phyloP scores from a whole-genome alignment of 805 yeast genomes.

The Candida pseudofarinosa region DNA sequence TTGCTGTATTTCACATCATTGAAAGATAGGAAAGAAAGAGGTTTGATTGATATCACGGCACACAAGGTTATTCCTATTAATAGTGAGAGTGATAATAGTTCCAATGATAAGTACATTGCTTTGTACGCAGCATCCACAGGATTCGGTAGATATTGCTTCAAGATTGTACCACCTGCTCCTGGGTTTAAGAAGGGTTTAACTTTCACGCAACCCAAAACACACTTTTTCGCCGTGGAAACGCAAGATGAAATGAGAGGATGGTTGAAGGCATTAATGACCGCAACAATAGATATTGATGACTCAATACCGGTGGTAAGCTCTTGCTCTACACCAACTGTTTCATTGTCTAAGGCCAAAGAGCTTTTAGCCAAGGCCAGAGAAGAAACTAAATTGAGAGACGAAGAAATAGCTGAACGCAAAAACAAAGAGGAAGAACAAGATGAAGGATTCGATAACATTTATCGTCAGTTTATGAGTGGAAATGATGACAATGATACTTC shows the following conservation, averaged over 20 bases:
- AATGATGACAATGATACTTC: slow-evolving; percentile 22
- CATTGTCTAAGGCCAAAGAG: slow-evolving; percentile 82
- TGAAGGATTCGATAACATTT: slow-evolving; percentile 1
- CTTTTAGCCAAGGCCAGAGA: slow-evolving; percentile 79
- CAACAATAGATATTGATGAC: slow-evolving; percentile 95
- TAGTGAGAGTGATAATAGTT: slow-evolving; percentile 43
- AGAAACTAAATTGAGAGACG: slow-evolving; percentile 55
- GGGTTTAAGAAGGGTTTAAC: slow-evolving; percentile 94
- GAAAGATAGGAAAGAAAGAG: slow-evolving; percentile 81
- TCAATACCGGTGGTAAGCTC: slow-evolving; percentile 87
- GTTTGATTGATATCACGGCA: slow-evolving; percentile 92
- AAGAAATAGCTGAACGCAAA: slow-evolving; percentile 44
- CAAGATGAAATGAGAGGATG: slow-evolving; percentile 89
- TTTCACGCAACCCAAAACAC: slow-evolving; percentile 93
- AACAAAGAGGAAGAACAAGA: slow-evolving; percentile 23
- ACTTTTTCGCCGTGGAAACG: slow-evolving; percentile 91
- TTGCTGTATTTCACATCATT: slow-evolving; percentile 79
- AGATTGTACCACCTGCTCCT: slow-evolving; percentile 94
- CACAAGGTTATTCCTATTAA: slow-evolving; percentile 79
- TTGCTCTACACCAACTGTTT: slow-evolving; percentile 92
- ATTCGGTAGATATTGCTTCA: slow-evolving; percentile 89
- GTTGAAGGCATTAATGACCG: slow-evolving; percentile 92
- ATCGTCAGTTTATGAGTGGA: slow-evolving; percentile 10
- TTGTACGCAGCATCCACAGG: slow-evolving; percentile 92
- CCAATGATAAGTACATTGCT: slow-evolving; percentile 80